A percentile compares a stretch with the other conserved stretches of the same genome.
Conservation (phyloP, 2,329 filamentous ascomycete genomes). For the Lecanosticta acicola region DNA sequence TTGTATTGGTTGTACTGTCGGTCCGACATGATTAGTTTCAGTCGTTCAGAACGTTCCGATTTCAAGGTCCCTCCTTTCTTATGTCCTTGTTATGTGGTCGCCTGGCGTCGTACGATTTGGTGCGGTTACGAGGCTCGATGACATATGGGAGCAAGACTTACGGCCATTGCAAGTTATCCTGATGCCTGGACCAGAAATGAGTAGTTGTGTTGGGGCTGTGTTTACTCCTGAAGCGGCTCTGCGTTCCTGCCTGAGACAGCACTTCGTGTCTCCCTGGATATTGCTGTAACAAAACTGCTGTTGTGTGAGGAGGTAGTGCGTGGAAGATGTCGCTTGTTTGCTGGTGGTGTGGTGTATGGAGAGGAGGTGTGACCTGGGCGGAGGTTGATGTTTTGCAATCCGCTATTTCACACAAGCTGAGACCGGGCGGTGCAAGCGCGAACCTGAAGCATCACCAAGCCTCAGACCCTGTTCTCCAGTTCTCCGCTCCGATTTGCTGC, state of each 20-base stretch:
- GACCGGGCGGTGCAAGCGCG: background rate
- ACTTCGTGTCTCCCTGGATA: background rate
- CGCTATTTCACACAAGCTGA: background rate
- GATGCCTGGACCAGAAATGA: conserved; percentile 3
- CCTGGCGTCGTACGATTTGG: conserved; percentile 2
- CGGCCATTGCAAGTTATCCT: conserved; percentile 2
- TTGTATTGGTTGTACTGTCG: conserved; percentile 33
- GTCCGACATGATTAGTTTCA: conserved; percentile 17
- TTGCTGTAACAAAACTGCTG: background rate
- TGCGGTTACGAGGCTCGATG: background rate
- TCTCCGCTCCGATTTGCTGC: background rate
- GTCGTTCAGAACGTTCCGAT: background rate
- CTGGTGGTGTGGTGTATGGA: no score
- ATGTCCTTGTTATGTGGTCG: conserved; percentile 1
- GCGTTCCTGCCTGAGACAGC: conserved; percentile 9
- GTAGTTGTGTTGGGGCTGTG: background rate
- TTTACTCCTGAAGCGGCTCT: conserved; percentile 4
- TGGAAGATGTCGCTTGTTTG: background rate
- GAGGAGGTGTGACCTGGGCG: background rate
- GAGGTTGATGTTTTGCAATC: no score
- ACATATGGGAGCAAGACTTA: conserved; percentile 1
- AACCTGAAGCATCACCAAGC: background rate
- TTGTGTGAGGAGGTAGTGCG: background rate
- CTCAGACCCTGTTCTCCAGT: no score
- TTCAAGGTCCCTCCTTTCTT: no score